These are phyloP conservation scores for Colletotrichum chlorophyti DNA, from an alignment of 2,329 filamentous ascomycete species.

Conservation along the genomic window DNA sequence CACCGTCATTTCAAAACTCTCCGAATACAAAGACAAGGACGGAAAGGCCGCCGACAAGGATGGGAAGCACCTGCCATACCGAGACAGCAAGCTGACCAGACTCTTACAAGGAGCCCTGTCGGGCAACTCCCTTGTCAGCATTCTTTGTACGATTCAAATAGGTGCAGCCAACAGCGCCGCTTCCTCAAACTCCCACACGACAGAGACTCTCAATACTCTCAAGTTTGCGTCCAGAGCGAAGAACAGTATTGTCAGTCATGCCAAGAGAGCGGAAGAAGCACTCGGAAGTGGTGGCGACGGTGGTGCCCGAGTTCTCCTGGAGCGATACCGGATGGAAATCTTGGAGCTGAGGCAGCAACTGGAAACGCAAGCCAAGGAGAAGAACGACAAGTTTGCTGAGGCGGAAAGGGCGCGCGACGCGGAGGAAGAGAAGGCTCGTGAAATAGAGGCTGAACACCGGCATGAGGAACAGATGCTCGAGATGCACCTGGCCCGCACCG, in stretches of 20 bases:
- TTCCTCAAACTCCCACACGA: constrained; percentile 75
- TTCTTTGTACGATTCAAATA: constrained; percentile 94
- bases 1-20: constrained; percentile 93
- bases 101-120: constrained; percentile 91
- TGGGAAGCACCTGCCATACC: constrained; percentile 91
- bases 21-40: constrained; percentile 85
- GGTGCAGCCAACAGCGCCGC: constrained; percentile 78
- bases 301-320: constrained; percentile 83
- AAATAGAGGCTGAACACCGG: constrained; percentile 82
- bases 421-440: constrained; percentile 74
- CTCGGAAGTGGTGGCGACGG: constrained; percentile 82
- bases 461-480: constrained; percentile 98
- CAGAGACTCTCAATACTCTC: constrained; percentile 92
- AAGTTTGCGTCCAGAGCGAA: constrained; percentile 97
- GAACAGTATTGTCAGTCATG: constrained; percentile 97
- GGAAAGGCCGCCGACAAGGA: constrained; percentile 78
- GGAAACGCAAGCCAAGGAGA: constrained; percentile 78
- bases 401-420: constrained; percentile 68
- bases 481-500: constrained; percentile 96
- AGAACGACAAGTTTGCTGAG: constrained; percentile 67
- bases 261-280: constrained; percentile 92
- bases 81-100: constrained; percentile 96
- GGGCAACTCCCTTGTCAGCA: constrained; percentile 93
- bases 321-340: constrained; percentile 95
- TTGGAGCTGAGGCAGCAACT: constrained; percentile 80